Evolutionary conservation across 2,329 filamentous ascomycete species (phyloP).

Genomic region (Phyllosticta citribraziliensis): DNA sequence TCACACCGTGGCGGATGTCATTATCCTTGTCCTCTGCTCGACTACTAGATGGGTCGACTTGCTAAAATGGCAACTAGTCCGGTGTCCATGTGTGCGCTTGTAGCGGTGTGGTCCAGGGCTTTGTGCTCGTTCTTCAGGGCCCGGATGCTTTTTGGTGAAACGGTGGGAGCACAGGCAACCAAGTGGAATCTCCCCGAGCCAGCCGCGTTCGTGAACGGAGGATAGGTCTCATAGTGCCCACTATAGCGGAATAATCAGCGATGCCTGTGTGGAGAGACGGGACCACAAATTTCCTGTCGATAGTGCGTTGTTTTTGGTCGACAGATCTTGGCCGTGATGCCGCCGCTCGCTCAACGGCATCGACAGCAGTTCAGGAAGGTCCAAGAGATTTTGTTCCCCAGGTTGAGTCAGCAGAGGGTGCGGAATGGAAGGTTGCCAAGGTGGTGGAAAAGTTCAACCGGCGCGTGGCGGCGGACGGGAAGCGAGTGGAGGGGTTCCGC

Average conservation of each 20-base stretch:
- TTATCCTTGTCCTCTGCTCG: background rate
- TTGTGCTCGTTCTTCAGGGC: background rate
- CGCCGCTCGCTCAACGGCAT: background rate
- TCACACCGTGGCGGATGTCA: background rate
- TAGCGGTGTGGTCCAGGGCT: background rate
- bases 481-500: too few relatives aligned
- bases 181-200: background rate
- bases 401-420: background rate
- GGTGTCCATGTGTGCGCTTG: background rate
- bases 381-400: background rate
- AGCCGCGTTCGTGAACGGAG: background rate
- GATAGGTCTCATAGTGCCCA: background rate
- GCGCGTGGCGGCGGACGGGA: background rate
- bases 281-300: background rate
- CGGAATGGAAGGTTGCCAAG: background rate
- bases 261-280: background rate
- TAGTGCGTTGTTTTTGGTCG: background rate
- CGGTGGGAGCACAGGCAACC: background rate
- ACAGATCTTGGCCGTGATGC: background rate
- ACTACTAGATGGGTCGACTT: background rate
- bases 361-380: background rate
- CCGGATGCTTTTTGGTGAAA: background rate
- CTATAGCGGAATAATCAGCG: background rate
- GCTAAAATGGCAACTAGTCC: background rate
- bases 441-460: background rate